Conservation (phyloP, 2,329 filamentous ascomycete species). For the Hypoxylon sp. region DNA sequence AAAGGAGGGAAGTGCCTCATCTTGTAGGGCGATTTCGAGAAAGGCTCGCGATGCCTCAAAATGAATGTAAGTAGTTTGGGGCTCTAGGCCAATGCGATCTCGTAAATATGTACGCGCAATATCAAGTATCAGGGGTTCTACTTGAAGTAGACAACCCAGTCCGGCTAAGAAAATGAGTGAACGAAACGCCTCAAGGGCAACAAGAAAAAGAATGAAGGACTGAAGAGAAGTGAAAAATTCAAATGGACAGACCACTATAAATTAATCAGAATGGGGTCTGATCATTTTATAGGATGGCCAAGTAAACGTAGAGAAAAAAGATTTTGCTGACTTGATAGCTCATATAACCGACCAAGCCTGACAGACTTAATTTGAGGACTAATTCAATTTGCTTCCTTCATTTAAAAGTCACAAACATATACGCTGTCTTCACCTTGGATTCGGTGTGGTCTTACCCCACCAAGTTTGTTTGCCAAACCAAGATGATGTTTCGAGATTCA, state of each 20-base stretch:
- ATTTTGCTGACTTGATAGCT: slow-evolving; percentile 5
- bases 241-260: neutral
- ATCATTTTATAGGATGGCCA: neutral
- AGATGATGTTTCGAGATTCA: neutral
- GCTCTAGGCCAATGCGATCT: neutral
- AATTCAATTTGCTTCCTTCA: slow-evolving; percentile 4
- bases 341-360: neutral
- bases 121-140: slow-evolving; percentile 2
- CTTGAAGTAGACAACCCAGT: slow-evolving; percentile 10
- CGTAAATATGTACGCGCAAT: slow-evolving; percentile 6
- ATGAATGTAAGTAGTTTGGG: slow-evolving; percentile 2
- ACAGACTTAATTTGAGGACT: slow-evolving; percentile 16
- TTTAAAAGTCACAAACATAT: neutral
- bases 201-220: slow-evolving; percentile 33
- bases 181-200: slow-evolving; percentile 9
- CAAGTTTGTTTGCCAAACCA: slow-evolving; percentile 1
- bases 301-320: neutral
- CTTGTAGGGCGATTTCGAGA: slow-evolving; percentile 8
- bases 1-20: slow-evolving; percentile 58
- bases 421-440: neutral
- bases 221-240: slow-evolving; percentile 4
- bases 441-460: neutral
- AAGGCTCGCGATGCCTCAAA: neutral
- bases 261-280: neutral
- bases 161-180: slow-evolving; percentile 24